These are phyloP conservation scores for Iberis amara DNA, from an alignment of 441 rosid species.

Conservation along the genomic window DNA sequence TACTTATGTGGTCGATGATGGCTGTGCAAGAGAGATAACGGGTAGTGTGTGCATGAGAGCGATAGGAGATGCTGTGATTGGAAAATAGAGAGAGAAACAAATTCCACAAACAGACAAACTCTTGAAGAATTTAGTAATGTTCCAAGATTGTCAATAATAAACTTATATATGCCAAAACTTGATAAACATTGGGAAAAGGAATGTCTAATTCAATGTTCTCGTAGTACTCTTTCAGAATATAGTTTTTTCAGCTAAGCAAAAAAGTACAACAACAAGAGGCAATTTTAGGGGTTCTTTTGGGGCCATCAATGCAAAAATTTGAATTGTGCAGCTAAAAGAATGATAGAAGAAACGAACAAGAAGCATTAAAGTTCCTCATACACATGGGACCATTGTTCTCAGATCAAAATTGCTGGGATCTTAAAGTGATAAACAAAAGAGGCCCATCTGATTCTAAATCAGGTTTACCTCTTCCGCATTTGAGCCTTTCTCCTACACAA, in stretches of 20 bases:
- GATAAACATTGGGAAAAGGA: background rate
- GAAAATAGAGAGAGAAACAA: constrained; percentile 22
- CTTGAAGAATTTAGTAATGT: constrained; percentile 23
- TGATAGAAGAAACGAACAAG: constrained; percentile 17
- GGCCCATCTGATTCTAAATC: constrained; percentile 3
- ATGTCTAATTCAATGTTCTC: background rate
- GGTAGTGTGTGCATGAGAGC: constrained; percentile 34
- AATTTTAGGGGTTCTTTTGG: background rate
- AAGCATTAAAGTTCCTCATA: constrained; percentile 23
- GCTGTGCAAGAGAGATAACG: constrained; percentile 32
- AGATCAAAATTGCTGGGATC: constrained; percentile 9
- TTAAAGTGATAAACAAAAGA: background rate
- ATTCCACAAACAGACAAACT: constrained; percentile 31
- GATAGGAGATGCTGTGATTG: constrained; percentile 28
- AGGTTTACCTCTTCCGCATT: background rate
- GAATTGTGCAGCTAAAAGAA: background rate
- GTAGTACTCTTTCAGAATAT: background rate
- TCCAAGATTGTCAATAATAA: constrained; percentile 21
- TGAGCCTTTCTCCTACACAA: background rate
- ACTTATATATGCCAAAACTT: background rate
- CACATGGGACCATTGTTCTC: constrained; percentile 22
- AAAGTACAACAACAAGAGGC: background rate
- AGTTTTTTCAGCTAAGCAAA: constrained; percentile 10
- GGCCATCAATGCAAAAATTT: background rate
- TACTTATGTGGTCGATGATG: constrained; percentile 30